phyloP scores from a whole-genome alignment of 768 basidiomycete genomes.

The Lactarius psammicola region DNA sequence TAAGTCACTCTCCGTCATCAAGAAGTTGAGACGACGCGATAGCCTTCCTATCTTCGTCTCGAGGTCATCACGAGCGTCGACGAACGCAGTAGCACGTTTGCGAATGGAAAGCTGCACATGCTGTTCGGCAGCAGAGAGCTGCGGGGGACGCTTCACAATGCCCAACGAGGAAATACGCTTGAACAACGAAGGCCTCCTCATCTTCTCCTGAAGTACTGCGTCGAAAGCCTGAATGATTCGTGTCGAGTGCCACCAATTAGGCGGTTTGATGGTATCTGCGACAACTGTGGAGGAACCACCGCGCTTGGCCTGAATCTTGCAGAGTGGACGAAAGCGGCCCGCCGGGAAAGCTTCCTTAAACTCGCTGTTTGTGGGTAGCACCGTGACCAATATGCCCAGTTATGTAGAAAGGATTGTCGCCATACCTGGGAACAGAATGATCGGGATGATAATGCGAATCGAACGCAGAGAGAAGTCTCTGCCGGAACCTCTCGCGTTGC shows the following conservation, averaged over 20 bases:
- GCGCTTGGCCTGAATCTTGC: conserved; percentile 85
- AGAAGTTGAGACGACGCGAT: conserved; percentile 80
- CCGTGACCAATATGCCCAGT: not conserved
- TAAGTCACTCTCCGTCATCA: conserved; percentile 86
- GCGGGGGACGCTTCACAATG: conserved; percentile 63
- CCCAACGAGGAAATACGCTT: conserved; percentile 82
- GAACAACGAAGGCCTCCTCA: conserved; percentile 85
- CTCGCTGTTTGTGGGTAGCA: conserved; percentile 51
- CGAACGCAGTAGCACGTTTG: conserved; percentile 90
- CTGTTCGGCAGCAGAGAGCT: conserved; percentile 69
- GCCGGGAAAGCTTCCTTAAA: conserved; percentile 96
- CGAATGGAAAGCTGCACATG: conserved; percentile 85
- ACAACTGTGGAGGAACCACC: conserved; percentile 77
- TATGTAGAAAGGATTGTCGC: not conserved
- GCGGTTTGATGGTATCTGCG: conserved; percentile 86
- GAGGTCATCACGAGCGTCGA: conserved; percentile 89
- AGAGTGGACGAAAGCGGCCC: conserved; percentile 85
- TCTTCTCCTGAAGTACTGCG: conserved; percentile 82
- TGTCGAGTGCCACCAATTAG: conserved; percentile 93
- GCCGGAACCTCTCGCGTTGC: conserved; percentile 77
- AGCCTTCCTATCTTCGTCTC: conserved; percentile 92
- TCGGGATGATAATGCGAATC: conserved; percentile 89
- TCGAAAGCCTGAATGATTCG: conserved; percentile 91
- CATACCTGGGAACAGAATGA: conserved; percentile 71
- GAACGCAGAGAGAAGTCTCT: conserved; percentile 71